Evolutionary conservation across 805 yeast species (phyloP), one percentile per base, ranked within the genome.

Genomic region (Yamadazyma olivae): DNA sequence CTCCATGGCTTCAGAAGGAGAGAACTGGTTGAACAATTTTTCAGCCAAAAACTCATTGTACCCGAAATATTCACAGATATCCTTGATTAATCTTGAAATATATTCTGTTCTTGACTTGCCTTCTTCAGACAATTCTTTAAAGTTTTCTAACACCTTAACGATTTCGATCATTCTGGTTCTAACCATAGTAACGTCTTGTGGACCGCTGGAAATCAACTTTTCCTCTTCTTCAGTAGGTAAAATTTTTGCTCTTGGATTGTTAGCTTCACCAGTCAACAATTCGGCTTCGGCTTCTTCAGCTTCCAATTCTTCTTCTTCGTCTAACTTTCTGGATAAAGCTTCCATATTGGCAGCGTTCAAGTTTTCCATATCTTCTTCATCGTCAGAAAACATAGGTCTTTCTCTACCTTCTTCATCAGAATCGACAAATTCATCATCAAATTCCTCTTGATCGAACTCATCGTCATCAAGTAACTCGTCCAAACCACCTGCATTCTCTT

Each of bases 1-100:
- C 63, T 93, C 99, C 75, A 93, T 77, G 10, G 99, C 98, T 69
- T 93, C 99, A 8, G 93, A 74, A 26, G 98, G 97, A 14, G 95
- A 78, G 58, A 93, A 93, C 43, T 93, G 70, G 51, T 90, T 79
- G 71, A 90, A 93, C 40, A 91, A 73, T 64, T 93, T 91, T 57
- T 90, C 96, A 23, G 99, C 99, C 53, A 93, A 74, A 58, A 83
- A 88, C 49, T 81, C 85, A 10, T 90, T 76, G 65, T 93, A 93
- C 12, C 99, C 98, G 57, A 91, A 93, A 67, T 93, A 93, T 53
- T 81, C 85, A 57, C 95, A 82, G 27, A 93, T 87, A 64, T 93
- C 99, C 44, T 75, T 75, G 18, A 91, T 64, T 43, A 93, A 70
- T 62, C 95, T 81, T 38, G 79, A 80, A 30, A 76, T 71, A 56